A percentile compares a stretch with the other conserved stretches of the same genome.
These are phyloP conservation scores for Asterophora parasitica DNA, from an alignment of 768 basidiomycete species.

Conservation along the genomic window DNA sequence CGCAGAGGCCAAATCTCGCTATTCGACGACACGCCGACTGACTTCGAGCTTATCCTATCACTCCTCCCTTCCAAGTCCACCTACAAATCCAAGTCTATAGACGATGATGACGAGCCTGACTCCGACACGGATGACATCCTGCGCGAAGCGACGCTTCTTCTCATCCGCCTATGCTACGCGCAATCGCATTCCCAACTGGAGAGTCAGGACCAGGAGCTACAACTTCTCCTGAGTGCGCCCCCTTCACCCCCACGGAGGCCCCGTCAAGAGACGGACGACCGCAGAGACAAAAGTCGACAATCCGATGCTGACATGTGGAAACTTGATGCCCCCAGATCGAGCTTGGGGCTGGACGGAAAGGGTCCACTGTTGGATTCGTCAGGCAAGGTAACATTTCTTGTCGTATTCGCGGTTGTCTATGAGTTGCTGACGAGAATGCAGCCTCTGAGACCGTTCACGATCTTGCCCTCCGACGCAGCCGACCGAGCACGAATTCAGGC, in stretches of 20 bases:
- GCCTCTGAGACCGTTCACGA: conserved; percentile 91
- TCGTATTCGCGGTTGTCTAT: background rate
- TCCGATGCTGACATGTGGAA: conserved; percentile 63
- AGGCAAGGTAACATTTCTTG: conserved; percentile 57
- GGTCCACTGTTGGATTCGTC: conserved; percentile 67
- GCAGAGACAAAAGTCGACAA: conserved; percentile 33
- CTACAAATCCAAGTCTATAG: conserved; percentile 12
- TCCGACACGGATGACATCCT: conserved; percentile 59
- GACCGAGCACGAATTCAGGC: conserved; percentile 70
- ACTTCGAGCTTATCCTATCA: conserved; percentile 61
- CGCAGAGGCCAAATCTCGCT: conserved; percentile 39
- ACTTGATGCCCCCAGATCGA: conserved; percentile 52
- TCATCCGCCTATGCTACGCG: conserved; percentile 68
- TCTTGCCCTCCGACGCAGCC: conserved; percentile 66
- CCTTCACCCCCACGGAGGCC: conserved; percentile 29
- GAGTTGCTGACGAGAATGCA: conserved; percentile 24
- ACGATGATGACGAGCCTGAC: conserved; percentile 45
- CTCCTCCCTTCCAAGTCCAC: conserved; percentile 42
- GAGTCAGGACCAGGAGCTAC: conserved; percentile 65
- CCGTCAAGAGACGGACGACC: conserved; percentile 29
- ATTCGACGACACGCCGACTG: conserved; percentile 31
- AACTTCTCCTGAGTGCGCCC: conserved; percentile 58
- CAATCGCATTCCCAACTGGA: conserved; percentile 66
- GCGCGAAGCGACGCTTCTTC: conserved; percentile 62
- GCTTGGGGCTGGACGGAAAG: conserved; percentile 40